phyloP scores from a whole-genome alignment of 305 asterid genomes.

The Fraxinus sp. region DNA sequence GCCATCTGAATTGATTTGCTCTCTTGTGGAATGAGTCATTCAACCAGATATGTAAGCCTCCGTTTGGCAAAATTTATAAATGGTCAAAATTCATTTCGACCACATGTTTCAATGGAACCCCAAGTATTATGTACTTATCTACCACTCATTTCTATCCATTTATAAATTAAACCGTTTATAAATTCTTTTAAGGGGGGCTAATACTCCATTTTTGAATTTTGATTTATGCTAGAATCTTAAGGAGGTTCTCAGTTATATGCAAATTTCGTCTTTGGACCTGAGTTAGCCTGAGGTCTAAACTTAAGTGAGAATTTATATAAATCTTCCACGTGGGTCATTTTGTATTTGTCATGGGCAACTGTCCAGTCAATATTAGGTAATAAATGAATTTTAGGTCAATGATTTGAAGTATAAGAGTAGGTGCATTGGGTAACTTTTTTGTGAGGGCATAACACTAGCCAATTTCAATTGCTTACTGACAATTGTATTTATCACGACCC shows the following conservation, averaged over 20 bases:
- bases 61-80: not conserved
- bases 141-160: not conserved
- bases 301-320: not conserved
- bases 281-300: not conserved
- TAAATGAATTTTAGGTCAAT: not conserved
- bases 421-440: not conserved
- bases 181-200: not conserved
- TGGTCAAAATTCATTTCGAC: not conserved
- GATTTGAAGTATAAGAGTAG: not conserved
- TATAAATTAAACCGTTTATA: not conserved
- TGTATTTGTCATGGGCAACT: not conserved
- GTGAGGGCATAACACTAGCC: not conserved
- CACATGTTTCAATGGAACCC: not conserved
- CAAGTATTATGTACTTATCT: not conserved
- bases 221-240: not conserved
- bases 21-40: not conserved
- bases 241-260: not conserved
- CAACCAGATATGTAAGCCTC: not conserved
- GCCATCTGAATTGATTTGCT: not conserved
- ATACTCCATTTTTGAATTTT: not conserved
- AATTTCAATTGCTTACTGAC: not conserved
- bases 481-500: not conserved
- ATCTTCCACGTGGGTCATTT: not conserved
- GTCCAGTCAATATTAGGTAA: not conserved
- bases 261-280: not conserved